Percentiles rank a stretch among this genome's conserved stretches.
phyloP scores from a whole-genome alignment of 1,284 basidiomycete species.

The Stygiomarasmius scandens region DNA sequence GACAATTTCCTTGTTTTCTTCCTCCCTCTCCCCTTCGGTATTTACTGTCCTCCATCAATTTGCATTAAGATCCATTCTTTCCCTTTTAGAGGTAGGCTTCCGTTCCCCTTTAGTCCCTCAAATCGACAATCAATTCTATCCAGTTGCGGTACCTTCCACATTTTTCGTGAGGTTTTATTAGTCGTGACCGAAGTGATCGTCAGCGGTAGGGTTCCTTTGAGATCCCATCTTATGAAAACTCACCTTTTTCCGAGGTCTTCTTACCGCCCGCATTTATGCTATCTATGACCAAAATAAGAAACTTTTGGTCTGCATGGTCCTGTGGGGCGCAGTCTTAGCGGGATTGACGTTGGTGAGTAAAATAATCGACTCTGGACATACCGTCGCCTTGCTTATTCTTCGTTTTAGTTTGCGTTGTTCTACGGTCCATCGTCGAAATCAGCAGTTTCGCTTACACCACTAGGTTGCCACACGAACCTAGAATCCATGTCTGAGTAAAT shows the following conservation, averaged over 20 bases:
- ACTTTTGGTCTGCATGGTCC: background rate
- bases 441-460: background rate
- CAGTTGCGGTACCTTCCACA: slow-evolving; percentile 12
- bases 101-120: background rate
- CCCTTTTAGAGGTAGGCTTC: background rate
- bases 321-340: background rate
- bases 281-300: background rate
- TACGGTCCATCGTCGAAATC: slow-evolving; percentile 9
- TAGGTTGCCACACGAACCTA: slow-evolving; percentile 12
- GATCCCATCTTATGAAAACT: background rate
- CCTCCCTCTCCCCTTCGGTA: slow-evolving; percentile 3
- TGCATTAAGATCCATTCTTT: background rate
- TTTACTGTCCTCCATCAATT: background rate
- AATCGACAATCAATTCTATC: background rate
- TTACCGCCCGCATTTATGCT: background rate
- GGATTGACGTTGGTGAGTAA: background rate
- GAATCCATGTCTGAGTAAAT: background rate
- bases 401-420: slow-evolving; percentile 8
- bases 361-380: background rate
- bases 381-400: background rate
- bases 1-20: slow-evolving; percentile 6
- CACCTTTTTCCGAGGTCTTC: background rate
- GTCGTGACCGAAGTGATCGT: slow-evolving; percentile 16
- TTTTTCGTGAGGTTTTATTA: slow-evolving; percentile 13
- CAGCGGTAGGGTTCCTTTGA: slow-evolving; percentile 5